phyloP scores from a whole-genome alignment of 2,329 filamentous ascomycete genomes.

The Claviceps humidiphila region DNA sequence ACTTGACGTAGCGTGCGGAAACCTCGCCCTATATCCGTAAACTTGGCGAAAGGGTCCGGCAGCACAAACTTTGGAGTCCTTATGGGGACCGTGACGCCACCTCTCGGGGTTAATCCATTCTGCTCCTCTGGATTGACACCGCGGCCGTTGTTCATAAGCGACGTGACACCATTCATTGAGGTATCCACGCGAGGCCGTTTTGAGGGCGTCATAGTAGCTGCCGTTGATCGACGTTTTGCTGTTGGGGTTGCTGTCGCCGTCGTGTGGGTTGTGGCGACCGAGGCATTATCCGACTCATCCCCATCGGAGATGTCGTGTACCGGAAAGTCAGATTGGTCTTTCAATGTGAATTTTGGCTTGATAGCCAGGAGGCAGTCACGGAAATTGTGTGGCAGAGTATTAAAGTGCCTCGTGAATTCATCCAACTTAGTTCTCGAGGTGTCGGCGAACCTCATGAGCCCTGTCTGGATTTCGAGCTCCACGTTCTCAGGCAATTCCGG shows the following conservation, averaged over 20 bases:
- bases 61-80: conserved; percentile 9
- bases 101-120: conserved; percentile 7
- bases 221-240: conserved; percentile 17
- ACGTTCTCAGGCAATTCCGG: conserved; percentile 59
- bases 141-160: conserved; percentile 7
- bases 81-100: not conserved
- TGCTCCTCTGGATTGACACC: conserved; percentile 27
- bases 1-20: conserved; percentile 38
- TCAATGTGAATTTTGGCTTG: conserved; percentile 33
- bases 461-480: conserved; percentile 48
- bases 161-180: conserved; percentile 3
- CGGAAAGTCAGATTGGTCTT: conserved; percentile 21
- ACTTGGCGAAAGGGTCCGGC: conserved; percentile 26
- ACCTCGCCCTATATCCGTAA: conserved; percentile 23
- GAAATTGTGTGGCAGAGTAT: conserved; percentile 37
- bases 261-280: conserved; percentile 9
- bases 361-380: conserved; percentile 29
- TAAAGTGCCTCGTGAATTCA: conserved; percentile 31
- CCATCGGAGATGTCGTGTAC: conserved; percentile 24
- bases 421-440: conserved; percentile 38
- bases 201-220: conserved; percentile 18
- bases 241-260: conserved; percentile 15
- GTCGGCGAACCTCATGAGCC: conserved; percentile 43
- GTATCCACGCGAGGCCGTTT: conserved; percentile 18
- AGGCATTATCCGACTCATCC: conserved; percentile 24